Percentiles rank a stretch among this genome's conserved stretches.
These are phyloP conservation scores for Ogataea trehalophila DNA, from an alignment of 805 yeast genomes.

Conservation along the genomic window DNA sequence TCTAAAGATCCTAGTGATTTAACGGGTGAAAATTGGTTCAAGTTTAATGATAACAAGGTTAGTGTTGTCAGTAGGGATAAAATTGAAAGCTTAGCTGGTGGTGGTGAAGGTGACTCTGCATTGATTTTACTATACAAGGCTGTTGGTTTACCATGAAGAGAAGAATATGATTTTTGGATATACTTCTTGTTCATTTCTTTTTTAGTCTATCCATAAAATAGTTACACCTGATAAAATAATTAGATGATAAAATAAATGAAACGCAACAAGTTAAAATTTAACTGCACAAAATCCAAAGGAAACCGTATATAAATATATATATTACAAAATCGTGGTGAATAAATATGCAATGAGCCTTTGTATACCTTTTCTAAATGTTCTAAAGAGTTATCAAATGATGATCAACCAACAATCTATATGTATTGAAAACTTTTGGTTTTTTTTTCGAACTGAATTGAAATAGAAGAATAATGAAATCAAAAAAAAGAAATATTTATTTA, in stretches of 20 bases:
- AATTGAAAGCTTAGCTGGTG: constrained; percentile 86
- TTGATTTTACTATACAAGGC: constrained; percentile 82
- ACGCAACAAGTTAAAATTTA: too few species aligned
- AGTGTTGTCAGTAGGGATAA: constrained; percentile 70
- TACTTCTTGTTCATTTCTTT: neutral
- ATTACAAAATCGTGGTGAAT: too few species aligned
- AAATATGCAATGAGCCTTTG: too few species aligned
- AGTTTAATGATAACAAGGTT: constrained; percentile 91
- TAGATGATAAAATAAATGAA: too few species aligned
- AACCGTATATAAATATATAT: too few species aligned
- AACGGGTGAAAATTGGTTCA: constrained; percentile 82
- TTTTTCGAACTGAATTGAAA: neutral
- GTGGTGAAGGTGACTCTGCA: constrained; percentile 97
- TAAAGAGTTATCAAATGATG: too few species aligned
- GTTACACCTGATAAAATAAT: neutral
- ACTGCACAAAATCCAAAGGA: too few species aligned
- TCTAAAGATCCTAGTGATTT: constrained; percentile 63
- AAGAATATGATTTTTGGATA: neutral
- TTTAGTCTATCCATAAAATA: neutral
- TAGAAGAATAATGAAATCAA: neutral
- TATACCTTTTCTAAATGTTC: too few species aligned
- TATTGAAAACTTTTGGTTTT: too few species aligned
- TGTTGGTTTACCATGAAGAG: constrained; percentile 48
- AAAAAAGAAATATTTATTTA: neutral
- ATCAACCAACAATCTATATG: too few species aligned